Base-by-base conservation (phyloP, 495 filamentous ascomycete genomes). In the Cladorrhinum samala region DNA sequence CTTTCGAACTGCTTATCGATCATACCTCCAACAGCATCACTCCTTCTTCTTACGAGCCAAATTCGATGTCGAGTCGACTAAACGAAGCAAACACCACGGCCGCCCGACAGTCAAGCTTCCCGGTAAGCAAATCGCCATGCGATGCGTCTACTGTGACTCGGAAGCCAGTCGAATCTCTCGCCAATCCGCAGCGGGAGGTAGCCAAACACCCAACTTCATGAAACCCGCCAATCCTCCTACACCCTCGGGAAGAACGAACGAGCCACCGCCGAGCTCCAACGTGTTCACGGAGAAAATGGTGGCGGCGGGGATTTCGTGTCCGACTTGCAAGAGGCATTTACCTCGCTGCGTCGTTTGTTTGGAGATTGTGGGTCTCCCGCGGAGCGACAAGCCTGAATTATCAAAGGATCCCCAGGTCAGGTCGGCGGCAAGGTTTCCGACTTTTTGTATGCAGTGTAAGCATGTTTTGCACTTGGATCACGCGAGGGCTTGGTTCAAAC, bases 381-480 rank as follows among this genome's bases (percentile, higher is more conserved):
- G 90, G 33, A 62, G 61, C 47, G 51, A 54, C 40, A 39, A 42
- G 33, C 76, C 75, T 13, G 81, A 83, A 27, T 70, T 73, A 17
- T 72, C 77, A 13, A 71, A 71, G 9, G 80, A 83, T 27, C 71
- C 75, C 30, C 76, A 74, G 6, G 64, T 72, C 39, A 57, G 71
- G 18, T 67, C 71, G 44, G 72, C 75, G 56, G 73, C 73, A 36
- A 61, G 73, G 40, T 79, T 79, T 50, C 78, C 91, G 43, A 85
- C 83, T 0, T 95, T 96, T 62, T 98, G 93, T 60, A 81, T 91
- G 37, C 79, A 79, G 53, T 98, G 93, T 65, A 86, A 88, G 61
- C 93, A 98, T 72, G 89, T 88, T 11, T 83, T 88, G 62, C 93
- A 98, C 68, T 83, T 87, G 13, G 84, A 91, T 60, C 93, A 97